Base-by-base conservation (phyloP, 192 early-diverging fungal genomes). In the Coemansia sp. region DNA sequence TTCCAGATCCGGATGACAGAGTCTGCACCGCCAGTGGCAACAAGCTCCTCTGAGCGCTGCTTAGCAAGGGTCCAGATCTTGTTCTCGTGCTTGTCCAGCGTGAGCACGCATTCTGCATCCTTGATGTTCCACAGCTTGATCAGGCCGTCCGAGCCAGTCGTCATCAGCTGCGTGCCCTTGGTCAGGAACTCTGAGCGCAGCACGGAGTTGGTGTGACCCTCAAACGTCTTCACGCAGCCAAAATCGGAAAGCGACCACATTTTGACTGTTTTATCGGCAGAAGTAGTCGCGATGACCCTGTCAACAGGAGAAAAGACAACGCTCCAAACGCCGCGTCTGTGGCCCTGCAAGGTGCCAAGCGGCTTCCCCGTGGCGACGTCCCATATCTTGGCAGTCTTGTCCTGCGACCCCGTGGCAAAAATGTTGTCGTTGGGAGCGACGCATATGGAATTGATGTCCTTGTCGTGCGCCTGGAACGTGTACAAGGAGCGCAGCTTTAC, bases 141-240 rank as follows among this genome's bases (percentile, higher is more conserved):
- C 45, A 99, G 83, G 18, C 95, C 95, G 64, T 99, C 97, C 0
- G 92, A 91, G 9, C 93, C 95, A 25, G 83, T 84, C 18, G 90
- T 93, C 19, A 94, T 72, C 30, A 99, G 69, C 71, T 99, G 97
- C 49, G 89, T 84, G 18, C 97, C 97, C 8, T 84, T 80, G 6
- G 93, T 88, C 53, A 97, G 54, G 68, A 98, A 99, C 27, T 83
- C 82, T 6, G 91, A 83, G 64, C 88, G 86, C 19, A 99, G 84
- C 11, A 97, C 94, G 4, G 93, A 92, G 78, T 94, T 98, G n/a
- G 94, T 89, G 67, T 99, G 97, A 0, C 97, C 95, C 64, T 99
- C 95, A 71, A 99, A 90, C 0, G 95, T 97, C 82, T 90, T 92
- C 13, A 97, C 74, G 82, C 97, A 99, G 18, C 85, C 73, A 60